Evolutionary conservation across 495 filamentous ascomycete species (phyloP), one percentile per base, ranked within the genome.

Genomic region (Lasiosphaeris hirsuta): DNA sequence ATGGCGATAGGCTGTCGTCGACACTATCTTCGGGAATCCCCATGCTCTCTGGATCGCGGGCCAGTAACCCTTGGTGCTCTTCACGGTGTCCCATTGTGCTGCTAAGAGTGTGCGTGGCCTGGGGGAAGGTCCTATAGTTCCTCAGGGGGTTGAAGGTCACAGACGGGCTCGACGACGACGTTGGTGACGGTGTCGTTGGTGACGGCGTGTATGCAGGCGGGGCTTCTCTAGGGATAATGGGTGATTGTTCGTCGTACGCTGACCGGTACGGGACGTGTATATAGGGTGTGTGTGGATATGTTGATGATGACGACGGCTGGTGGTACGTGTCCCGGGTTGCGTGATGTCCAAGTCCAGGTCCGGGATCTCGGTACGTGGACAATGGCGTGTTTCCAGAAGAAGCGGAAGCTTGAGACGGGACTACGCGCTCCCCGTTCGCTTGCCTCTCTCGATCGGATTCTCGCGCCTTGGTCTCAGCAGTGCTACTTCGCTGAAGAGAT

Each of bases 141-240:
- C 62, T 68, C 7, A 58, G 56, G 45, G 42, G 40, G 47, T 49
- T 37, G 23, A 35, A 38, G 33, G 19, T 17, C 18, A 5, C 30
- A 9, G 15, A 7, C 13, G 53, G 35, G 18, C 46, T 40, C 15
- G 57, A 34, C 30, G 50, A 49, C 13, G 62, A 41, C 1, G 71
- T 65, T 7, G 70, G 62, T 1, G 62, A 30, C 23, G 23, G 23
- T 30, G n/a, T n/a, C n/a, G n/a, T 65, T 13, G 75, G 69, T 4
- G 70, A 75, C 5, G 75, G 73, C 3, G 73, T 73, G 56, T 78
- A 79, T 0, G 75, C 75, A 1, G 77, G 77, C 14, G 75, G 77
- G 4, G 74, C 75, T 33, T 79, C 75, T 11, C 66, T 64, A 47
- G 72, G 74, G 54, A 72, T 37, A 35, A 69, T 64, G 38, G 62